Percentiles rank a stretch among this genome's conserved stretches.
Conservation (phyloP, 257 asterid species). For the Voacanga thouarsii region DNA sequence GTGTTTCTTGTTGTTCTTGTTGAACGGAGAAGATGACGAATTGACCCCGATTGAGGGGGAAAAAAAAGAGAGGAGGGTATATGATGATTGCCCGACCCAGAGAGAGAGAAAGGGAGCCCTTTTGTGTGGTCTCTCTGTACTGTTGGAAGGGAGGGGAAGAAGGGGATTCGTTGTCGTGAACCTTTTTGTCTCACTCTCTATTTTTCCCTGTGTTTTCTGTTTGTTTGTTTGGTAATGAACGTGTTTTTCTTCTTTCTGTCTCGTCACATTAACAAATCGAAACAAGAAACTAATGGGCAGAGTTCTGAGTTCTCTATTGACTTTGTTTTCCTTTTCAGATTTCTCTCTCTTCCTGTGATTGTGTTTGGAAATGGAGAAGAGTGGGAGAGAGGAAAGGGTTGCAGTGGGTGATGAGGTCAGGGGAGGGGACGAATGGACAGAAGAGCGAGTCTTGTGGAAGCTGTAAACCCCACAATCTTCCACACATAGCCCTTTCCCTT, state of each 20-base stretch:
- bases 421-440: not conserved
- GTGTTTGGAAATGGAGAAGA: not conserved
- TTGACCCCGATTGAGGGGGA: no score
- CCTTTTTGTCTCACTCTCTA: constrained; percentile 21
- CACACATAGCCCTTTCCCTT: no score
- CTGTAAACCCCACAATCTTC: not conserved
- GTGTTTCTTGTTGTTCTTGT: not conserved
- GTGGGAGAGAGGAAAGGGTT: no score
- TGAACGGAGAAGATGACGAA: not conserved
- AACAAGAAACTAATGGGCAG: no score
- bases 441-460: not conserved
- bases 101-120: not conserved
- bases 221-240: not conserved
- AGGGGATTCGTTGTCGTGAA: not conserved
- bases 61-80: not conserved
- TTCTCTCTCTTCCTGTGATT: not conserved
- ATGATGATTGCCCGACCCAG: not conserved
- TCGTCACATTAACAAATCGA: not conserved
- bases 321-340: not conserved
- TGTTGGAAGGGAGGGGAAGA: not conserved
- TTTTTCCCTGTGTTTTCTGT: not conserved
- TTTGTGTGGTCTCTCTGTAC: not conserved
- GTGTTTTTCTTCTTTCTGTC: not conserved
- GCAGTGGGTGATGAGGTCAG: no score
- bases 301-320: not conserved